Conservation (phyloP, 257 asterid genomes). For the Echium plantagineum region DNA sequence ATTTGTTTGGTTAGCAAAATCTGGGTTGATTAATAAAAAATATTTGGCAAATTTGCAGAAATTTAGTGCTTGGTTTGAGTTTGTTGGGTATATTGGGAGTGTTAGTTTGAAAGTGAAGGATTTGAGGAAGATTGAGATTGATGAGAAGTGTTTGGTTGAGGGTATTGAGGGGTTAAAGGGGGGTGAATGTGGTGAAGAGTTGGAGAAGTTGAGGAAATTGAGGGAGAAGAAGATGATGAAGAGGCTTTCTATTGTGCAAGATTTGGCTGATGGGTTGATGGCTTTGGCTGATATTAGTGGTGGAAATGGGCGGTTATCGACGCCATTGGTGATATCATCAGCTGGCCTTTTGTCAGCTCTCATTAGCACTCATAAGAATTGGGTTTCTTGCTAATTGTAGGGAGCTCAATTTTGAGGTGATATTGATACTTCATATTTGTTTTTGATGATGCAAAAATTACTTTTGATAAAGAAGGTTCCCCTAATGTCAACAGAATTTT, state of each 20-base stretch:
- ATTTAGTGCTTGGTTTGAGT: conserved; percentile 76
- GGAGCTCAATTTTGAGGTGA: background rate
- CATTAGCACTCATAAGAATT: conserved; percentile 83
- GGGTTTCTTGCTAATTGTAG: conserved; percentile 47
- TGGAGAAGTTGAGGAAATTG: conserved; percentile 46
- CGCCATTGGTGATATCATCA: conserved; percentile 44
- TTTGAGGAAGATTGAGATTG: conserved; percentile 32
- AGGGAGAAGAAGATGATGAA: conserved; percentile 74
- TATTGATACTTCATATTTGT: too few relatives aligned
- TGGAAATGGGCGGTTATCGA: conserved; percentile 52
- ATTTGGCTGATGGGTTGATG: conserved; percentile 83
- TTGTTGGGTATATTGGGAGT: conserved; percentile 79
- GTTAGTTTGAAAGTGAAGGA: conserved; percentile 60
- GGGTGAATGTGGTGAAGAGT: conserved; percentile 38
- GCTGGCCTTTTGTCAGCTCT: conserved; percentile 70
- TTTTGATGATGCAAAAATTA: background rate
- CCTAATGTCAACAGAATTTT: background rate
- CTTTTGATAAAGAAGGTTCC: too few relatives aligned
- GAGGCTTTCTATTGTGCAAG: conserved; percentile 69
- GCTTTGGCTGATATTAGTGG: conserved; percentile 78
- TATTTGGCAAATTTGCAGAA: conserved; percentile 37
- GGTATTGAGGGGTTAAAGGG: conserved; percentile 31
- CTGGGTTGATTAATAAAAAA: conserved; percentile 63
- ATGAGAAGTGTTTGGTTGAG: conserved; percentile 42
- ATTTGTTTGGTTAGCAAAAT: conserved; percentile 67